Conservation (phyloP, 1,284 basidiomycete genomes). For the Cryptococcus wingfieldii region DNA sequence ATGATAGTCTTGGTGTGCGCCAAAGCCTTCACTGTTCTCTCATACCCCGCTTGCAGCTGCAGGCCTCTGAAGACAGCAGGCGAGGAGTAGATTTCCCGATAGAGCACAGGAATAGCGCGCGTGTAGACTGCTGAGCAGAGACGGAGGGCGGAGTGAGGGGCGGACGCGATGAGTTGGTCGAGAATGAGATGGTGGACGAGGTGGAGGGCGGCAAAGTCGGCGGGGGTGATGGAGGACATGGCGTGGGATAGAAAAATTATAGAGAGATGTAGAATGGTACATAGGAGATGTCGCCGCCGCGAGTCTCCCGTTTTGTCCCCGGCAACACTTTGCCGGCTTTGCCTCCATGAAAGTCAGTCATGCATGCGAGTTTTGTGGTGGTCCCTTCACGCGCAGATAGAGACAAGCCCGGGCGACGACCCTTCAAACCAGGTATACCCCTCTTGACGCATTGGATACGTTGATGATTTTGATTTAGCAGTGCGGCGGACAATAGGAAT, state of each 20-base stretch:
- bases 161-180: not conserved
- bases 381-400: too few species aligned
- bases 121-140: not conserved
- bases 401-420: too few species aligned
- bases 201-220: not conserved
- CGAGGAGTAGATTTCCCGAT: not conserved
- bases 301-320: too few species aligned
- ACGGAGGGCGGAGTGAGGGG: not conserved
- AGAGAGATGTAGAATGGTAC: too few species aligned
- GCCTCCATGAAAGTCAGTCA: too few species aligned
- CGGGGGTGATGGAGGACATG: not conserved
- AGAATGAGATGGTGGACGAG: slow-evolving; percentile 2
- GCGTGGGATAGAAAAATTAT: not conserved
- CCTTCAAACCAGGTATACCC: too few species aligned
- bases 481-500: too few species aligned
- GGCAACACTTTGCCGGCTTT: too few species aligned
- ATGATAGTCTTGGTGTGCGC: not conserved
- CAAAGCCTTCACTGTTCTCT: not conserved
- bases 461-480: too few species aligned
- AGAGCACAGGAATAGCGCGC: not conserved
- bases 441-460: too few species aligned
- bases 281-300: too few species aligned
- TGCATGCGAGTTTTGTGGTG: too few species aligned
- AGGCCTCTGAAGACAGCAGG: not conserved
- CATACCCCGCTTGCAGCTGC: not conserved